Conservation (phyloP, 805 yeast species). For the Cyberlindnera japonica region DNA sequence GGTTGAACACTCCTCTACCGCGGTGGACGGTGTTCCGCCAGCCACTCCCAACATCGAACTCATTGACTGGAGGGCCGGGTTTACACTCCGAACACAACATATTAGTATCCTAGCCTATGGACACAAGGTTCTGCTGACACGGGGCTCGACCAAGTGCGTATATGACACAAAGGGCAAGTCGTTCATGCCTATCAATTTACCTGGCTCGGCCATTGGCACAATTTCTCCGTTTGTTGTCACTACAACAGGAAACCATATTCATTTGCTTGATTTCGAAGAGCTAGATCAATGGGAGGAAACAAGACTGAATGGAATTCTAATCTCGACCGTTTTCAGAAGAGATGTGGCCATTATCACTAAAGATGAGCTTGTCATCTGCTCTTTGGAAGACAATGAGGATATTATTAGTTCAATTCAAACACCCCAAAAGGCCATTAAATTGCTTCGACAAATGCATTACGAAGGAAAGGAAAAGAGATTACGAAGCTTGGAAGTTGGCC, state of each 20-base stretch:
- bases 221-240: slow-evolving; percentile 12
- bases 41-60: slow-evolving; percentile 3
- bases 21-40: background rate
- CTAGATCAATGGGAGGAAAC: slow-evolving; percentile 5
- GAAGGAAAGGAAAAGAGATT: slow-evolving; percentile 33
- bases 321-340: background rate
- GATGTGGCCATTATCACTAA: slow-evolving; percentile 5
- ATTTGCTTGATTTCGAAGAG: slow-evolving; percentile 4
- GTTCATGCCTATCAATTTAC: background rate
- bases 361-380: slow-evolving; percentile 3
- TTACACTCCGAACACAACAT: slow-evolving; percentile 9
- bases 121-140: slow-evolving; percentile 4
- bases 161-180: background rate
- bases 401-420: slow-evolving; percentile 8
- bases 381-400: slow-evolving; percentile 3
- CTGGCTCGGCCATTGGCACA: slow-evolving; percentile 3
- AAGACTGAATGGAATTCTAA: slow-evolving; percentile 1
- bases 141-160: slow-evolving; percentile 11
- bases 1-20: slow-evolving; percentile 1
- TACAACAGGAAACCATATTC: slow-evolving; percentile 14
- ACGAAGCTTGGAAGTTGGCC: slow-evolving; percentile 41
- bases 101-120: background rate
- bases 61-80: slow-evolving; percentile 13
- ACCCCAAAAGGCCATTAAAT: slow-evolving; percentile 31
- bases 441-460: slow-evolving; percentile 34